Evolutionary conservation across 805 yeast species (phyloP).

Genomic region (Candida patagonica): DNA sequence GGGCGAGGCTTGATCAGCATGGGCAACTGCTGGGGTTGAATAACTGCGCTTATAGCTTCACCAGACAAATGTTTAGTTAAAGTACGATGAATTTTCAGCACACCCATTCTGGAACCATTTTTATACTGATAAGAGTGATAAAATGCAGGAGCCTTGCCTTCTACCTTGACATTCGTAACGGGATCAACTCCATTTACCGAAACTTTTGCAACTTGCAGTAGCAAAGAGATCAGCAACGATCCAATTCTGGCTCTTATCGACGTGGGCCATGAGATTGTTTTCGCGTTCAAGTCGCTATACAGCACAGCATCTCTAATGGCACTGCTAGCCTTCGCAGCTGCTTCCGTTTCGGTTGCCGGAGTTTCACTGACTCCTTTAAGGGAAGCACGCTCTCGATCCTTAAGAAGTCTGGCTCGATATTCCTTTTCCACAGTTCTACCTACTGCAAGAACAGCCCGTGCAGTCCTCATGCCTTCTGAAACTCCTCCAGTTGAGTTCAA

Average conservation of each 20-base stretch:
- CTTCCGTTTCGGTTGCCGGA: not conserved
- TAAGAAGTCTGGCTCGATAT: slow-evolving; percentile 31
- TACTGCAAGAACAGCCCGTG: slow-evolving; percentile 69
- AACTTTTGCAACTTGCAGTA: slow-evolving; percentile 76
- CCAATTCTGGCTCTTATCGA: slow-evolving; percentile 65
- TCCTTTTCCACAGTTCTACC: slow-evolving; percentile 83
- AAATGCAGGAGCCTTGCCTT: slow-evolving; percentile 80
- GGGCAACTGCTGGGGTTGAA: slow-evolving; percentile 80
- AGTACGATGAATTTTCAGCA: slow-evolving; percentile 63
- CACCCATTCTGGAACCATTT: slow-evolving; percentile 72
- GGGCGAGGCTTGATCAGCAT: slow-evolving; percentile 88
- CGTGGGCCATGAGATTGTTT: slow-evolving; percentile 40
- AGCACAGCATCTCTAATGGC: slow-evolving; percentile 26
- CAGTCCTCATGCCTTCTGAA: slow-evolving; percentile 70
- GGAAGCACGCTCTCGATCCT: slow-evolving; percentile 5
- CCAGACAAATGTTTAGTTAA: slow-evolving; percentile 59
- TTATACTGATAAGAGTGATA: slow-evolving; percentile 78
- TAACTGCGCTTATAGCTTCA: slow-evolving; percentile 52
- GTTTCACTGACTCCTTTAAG: not conserved
- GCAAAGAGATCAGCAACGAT: slow-evolving; percentile 60
- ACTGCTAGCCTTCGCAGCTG: slow-evolving; percentile 1
- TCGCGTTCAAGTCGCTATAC: slow-evolving; percentile 28
- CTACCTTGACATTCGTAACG: slow-evolving; percentile 52
- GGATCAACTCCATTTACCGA: slow-evolving; percentile 78
- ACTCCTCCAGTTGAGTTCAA: slow-evolving; percentile 67